phyloP scores from a whole-genome alignment of 345 rosid genomes.

The Lepidium didymum region DNA sequence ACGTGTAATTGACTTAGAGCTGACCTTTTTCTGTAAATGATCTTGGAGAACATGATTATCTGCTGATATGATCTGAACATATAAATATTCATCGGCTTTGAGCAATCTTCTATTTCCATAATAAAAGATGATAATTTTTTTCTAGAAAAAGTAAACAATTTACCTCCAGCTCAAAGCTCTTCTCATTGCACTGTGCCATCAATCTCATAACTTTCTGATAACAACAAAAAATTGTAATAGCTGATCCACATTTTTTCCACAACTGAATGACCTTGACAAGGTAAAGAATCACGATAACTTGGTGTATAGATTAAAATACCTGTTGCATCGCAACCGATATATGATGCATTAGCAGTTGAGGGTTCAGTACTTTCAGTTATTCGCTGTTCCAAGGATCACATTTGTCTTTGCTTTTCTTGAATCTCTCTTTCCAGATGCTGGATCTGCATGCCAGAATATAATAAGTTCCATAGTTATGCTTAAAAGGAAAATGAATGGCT shows the following conservation, averaged over 20 bases:
- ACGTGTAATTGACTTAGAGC: slow-evolving; percentile 3
- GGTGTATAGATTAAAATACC: slow-evolving; percentile 18
- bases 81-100: not conserved
- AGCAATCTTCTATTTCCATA: not conserved
- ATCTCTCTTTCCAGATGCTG: slow-evolving; percentile 75
- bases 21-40: slow-evolving; percentile 79
- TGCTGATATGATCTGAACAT: slow-evolving; percentile 74
- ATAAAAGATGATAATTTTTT: not conserved
- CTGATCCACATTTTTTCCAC: not conserved
- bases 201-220: slow-evolving; percentile 69
- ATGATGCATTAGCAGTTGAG: slow-evolving; percentile 74
- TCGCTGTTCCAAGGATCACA: slow-evolving; percentile 67
- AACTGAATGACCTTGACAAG: not conserved
- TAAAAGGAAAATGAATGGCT: not conserved
- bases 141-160: slow-evolving; percentile 8
- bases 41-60: slow-evolving; percentile 93
- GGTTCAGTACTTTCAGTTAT: slow-evolving; percentile 83
- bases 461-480: not conserved
- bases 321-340: slow-evolving; percentile 83
- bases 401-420: slow-evolving; percentile 79
- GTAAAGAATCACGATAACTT: not conserved
- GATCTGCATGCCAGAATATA: slow-evolving; percentile 35
- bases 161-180: slow-evolving; percentile 91
- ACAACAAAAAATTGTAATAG: not conserved
- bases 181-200: slow-evolving; percentile 89